Base-by-base conservation (phyloP, 2,329 filamentous ascomycete genomes). In the Fusarium sp. region DNA sequence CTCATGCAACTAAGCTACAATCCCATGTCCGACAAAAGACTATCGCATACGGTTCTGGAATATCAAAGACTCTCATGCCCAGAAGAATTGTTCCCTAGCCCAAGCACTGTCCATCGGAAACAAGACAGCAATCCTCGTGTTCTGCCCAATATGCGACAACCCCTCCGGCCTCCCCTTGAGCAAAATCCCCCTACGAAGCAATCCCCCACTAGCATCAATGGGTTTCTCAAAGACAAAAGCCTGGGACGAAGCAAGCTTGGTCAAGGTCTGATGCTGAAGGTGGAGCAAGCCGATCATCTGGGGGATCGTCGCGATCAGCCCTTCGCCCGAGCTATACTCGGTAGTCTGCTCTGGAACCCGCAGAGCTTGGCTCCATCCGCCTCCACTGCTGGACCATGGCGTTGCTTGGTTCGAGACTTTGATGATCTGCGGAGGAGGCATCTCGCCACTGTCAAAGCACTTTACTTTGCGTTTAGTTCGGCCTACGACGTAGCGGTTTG, bases 271-370 rank as follows among this genome's bases (percentile, higher is more conserved):
- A 37, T 66, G 45, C 22, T 62, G 64, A 22, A 66, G 20, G 13
- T 66, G 64, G n/a, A 66, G 64, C 45, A 66, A 20, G 10, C 64
- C 64, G 5, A 66, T 38, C 57, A 66, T 62, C 35, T 66, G 64
- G 3, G 64, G 64, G 20, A 66, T 61, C 18, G 64, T 66, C 22
- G 64, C 64, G 2, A 66, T n/a, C 34, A 66, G 27, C 2, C 64
- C 64, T 24, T 66, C 57, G 4, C 64, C 64, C 1, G 64, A 66
- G 5, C 45, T 62, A 9, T 66, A 66, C 58, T 66, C 57, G 20
- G 22, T 6, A 8, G 34, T 42, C 35, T 45, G 29, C 20, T 66
- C 29, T 4, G 57, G 64, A 13, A 66, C 57, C 18, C 45, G 40
- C 9, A 66, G 54, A 6, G 64, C 57, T 22, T 62, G 37, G 8